Percentiles rank a stretch among this genome's conserved stretches.
Conservation (phyloP, 495 filamentous ascomycete genomes). For the Clavariopsis aquatica region DNA sequence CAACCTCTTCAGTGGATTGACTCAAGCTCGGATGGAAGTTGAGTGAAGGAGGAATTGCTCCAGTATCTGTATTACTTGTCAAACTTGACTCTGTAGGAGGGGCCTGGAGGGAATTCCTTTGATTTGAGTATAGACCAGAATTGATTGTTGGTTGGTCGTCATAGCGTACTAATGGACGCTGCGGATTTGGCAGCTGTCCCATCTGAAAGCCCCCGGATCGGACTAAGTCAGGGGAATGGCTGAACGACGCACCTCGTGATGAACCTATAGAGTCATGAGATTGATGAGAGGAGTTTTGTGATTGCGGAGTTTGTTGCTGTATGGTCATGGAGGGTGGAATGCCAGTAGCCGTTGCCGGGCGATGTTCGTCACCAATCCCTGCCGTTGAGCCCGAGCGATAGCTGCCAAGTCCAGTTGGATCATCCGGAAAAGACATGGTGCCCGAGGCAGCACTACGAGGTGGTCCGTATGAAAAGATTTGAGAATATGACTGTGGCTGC, state of each 20-base stretch:
- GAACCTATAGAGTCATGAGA: slow-evolving; percentile 4
- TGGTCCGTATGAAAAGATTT: slow-evolving; percentile 5
- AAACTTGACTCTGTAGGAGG: slow-evolving; percentile 16
- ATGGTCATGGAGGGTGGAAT: neutral
- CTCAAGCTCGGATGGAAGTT: slow-evolving; percentile 7
- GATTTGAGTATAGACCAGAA: slow-evolving; percentile 3
- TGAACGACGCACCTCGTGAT: slow-evolving; percentile 13
- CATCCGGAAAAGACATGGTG: neutral
- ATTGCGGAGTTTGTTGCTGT: neutral
- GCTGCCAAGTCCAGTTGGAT: neutral
- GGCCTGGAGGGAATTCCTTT: slow-evolving; percentile 12
- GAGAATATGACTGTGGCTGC: slow-evolving; percentile 3
- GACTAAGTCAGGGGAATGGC: slow-evolving; percentile 6
- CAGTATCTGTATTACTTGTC: slow-evolving; percentile 18
- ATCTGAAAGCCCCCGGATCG: slow-evolving; percentile 2
- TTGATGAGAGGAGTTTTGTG: slow-evolving; percentile 2
- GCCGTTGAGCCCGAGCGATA: neutral
- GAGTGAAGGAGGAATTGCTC: neutral
- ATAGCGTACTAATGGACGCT: neutral
- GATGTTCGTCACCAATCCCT: neutral
- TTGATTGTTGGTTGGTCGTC: slow-evolving; percentile 2
- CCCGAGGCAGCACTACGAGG: neutral
- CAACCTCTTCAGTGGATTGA: slow-evolving; percentile 10
- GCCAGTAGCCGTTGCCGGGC: slow-evolving; percentile 2
- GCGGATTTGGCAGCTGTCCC: slow-evolving; percentile 3